Evolutionary conservation across 352 stramenopile species (phyloP).

Genomic region (Bremia lactucae): DNA sequence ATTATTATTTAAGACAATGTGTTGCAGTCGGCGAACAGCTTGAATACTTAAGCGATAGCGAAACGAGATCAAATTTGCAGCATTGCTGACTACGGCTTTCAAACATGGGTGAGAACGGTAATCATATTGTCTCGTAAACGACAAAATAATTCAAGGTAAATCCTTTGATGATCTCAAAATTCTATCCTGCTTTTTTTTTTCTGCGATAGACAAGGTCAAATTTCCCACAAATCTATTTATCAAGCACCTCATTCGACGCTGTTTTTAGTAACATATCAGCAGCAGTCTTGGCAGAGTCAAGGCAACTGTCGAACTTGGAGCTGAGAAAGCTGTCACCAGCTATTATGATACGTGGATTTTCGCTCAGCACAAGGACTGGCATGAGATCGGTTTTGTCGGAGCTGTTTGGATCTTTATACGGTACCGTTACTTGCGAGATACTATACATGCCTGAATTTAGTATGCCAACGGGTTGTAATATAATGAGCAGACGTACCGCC

Average conservation of each 20-base stretch:
- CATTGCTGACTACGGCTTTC: too few relatives aligned
- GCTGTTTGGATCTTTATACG: constrained; percentile 23
- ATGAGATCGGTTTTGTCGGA: constrained; percentile 4
- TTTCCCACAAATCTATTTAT: too few relatives aligned
- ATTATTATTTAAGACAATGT: too few relatives aligned
- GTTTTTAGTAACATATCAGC: constrained; percentile 17
- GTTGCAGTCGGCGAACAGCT: too few relatives aligned
- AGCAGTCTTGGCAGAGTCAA: constrained; percentile 46
- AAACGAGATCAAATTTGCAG: too few relatives aligned
- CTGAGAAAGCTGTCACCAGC: constrained; percentile 57
- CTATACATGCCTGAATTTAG: constrained; percentile 15
- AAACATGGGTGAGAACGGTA: too few relatives aligned
- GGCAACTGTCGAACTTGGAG: constrained; percentile 63
- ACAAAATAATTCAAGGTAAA: too few relatives aligned
- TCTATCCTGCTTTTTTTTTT: too few relatives aligned
- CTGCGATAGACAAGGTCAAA: too few relatives aligned
- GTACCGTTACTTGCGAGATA: constrained; percentile 52
- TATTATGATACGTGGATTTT: constrained; percentile 45
- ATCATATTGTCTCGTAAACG: too few relatives aligned
- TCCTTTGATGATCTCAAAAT: background rate
- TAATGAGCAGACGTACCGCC: constrained; percentile 28
- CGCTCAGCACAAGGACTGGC: constrained; percentile 29
- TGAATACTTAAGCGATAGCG: too few relatives aligned
- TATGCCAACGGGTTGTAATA: constrained; percentile 2
- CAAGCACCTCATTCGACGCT: constrained; percentile 42